Evolutionary conservation across 2,329 filamentous ascomycete species (phyloP), one percentile per base, ranked within the genome.

Genomic region (Ilyonectria sp.): DNA sequence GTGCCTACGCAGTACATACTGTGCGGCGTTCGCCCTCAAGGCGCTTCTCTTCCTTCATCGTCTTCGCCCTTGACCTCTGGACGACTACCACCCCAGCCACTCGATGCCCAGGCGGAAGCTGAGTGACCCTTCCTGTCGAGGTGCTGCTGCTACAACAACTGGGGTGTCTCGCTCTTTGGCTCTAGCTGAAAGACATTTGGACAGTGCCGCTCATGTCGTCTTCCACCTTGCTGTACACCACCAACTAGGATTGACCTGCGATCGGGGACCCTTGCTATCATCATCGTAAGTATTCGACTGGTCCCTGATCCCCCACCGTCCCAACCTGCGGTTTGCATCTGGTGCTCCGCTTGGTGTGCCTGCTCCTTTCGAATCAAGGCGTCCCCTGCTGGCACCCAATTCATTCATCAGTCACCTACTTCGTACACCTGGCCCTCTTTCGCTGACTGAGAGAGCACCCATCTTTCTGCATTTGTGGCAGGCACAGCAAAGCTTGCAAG

Each of bases 231-330:
- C 46, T 58, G 47, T 61, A 63, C 55, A 60, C 50, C 64, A 64
- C 65, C 54, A 58, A 52, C 66, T 67, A 54, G 64, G 59, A 63
- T 68, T 69, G 61, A 62, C 69, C 57, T 71, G 71, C 67, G 63
- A 74, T 74, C 70, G 60, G 65, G 69, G 72, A 74, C 70, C 74
- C 71, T 71, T 57, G 69, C 40, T 56, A 61, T 67, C 65, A 68
- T 69, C 58, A 52, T 66, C 67, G 64, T 54, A 66, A 61, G 60
- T 68, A 71, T 67, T 61, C 55, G 44, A 59, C 54, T 69, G 63
- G 69, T 65, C 70, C 65, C 65, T 72, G 70, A 75, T 75, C 72
- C 74, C 71, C 71, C 75, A 73, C 74, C 64, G 60, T 65, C 69
- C 59, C 43, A 53, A 58, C 63, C 60, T 60, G 59, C 50, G 49